Conservation (phyloP, 805 yeast genomes). For the Candida fluviatilis region DNA sequence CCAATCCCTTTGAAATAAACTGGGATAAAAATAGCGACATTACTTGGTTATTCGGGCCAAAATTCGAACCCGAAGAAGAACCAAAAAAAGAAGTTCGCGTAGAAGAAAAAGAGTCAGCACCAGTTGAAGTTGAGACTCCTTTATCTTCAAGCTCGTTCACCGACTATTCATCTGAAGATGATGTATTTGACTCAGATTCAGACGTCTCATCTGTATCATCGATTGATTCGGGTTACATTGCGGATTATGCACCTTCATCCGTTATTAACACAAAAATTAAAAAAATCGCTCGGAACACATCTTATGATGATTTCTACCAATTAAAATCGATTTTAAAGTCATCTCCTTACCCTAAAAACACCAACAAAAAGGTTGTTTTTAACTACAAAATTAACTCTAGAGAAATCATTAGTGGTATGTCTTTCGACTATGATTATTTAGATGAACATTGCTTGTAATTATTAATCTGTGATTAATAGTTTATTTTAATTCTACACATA, state of each 20-base stretch:
- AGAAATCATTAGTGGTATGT: constrained; percentile 41
- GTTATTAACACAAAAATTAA: background rate
- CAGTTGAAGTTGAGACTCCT: background rate
- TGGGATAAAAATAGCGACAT: constrained; percentile 54
- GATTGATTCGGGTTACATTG: constrained; percentile 7
- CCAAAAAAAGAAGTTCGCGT: constrained; percentile 1
- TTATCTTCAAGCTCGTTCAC: background rate
- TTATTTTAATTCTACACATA: background rate
- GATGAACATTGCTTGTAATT: constrained; percentile 30
- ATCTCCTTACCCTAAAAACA: constrained; percentile 1
- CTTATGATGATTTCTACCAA: background rate
- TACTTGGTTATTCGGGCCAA: constrained; percentile 54
- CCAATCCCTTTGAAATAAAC: constrained; percentile 43
- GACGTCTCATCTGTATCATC: constrained; percentile 8
- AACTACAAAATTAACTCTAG: constrained; percentile 40
- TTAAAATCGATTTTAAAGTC: background rate
- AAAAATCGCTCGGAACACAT: background rate
- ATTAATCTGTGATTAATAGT: background rate
- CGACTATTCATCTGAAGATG: constrained; percentile 6
- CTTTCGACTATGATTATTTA: constrained; percentile 40
- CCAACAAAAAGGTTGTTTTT: constrained; percentile 36
- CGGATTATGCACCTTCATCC: constrained; percentile 2
- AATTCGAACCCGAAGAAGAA: constrained; percentile 11
- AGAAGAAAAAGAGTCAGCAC: background rate
- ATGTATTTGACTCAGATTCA: constrained; percentile 1